Evolutionary conservation across 257 asterid species (phyloP).

Genomic region (Solanum rostratum): DNA sequence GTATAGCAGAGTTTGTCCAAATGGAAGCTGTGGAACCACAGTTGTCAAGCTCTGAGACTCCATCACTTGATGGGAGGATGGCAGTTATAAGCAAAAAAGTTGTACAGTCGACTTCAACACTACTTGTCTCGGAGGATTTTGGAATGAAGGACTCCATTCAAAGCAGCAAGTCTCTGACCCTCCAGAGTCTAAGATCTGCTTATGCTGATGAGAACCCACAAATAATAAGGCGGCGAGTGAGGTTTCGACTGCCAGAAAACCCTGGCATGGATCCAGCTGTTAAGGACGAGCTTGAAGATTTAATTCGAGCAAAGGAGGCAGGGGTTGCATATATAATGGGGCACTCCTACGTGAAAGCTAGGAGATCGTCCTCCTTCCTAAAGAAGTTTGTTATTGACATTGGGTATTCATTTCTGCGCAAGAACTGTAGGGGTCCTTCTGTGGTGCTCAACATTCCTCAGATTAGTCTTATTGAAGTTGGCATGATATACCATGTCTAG

Average conservation of each 20-base stretch:
- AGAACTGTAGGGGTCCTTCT: slow-evolving; percentile 25
- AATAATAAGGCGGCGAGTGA: background rate
- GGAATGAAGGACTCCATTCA: background rate
- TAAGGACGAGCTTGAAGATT: slow-evolving; percentile 10
- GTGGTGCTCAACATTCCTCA: slow-evolving; percentile 28
- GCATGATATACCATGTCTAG: slow-evolving; percentile 25
- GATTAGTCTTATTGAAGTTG: slow-evolving; percentile 26
- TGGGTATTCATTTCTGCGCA: slow-evolving; percentile 21
- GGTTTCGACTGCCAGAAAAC: background rate
- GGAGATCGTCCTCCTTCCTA: slow-evolving; percentile 17
- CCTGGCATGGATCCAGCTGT: slow-evolving; percentile 1
- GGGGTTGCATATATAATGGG: slow-evolving; percentile 32
- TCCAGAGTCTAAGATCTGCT: background rate
- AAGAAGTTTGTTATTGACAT: slow-evolving; percentile 27
- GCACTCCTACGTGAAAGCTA: slow-evolving; percentile 25
- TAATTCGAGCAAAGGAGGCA: slow-evolving; percentile 26
- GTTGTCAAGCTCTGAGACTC: background rate
- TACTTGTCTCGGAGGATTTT: background rate
- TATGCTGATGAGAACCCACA: background rate
- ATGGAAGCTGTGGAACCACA: slow-evolving; percentile 8
- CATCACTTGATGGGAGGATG: slow-evolving; percentile 4
- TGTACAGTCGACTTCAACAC: slow-evolving; percentile 6
- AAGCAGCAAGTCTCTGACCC: background rate
- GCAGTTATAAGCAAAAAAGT: background rate
- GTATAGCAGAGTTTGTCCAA: slow-evolving; percentile 23